A percentile compares a stretch with the other conserved stretches of the same genome.
Conservation (phyloP, 352 stramenopile genomes). For the Phytophthora tentaculata region DNA sequence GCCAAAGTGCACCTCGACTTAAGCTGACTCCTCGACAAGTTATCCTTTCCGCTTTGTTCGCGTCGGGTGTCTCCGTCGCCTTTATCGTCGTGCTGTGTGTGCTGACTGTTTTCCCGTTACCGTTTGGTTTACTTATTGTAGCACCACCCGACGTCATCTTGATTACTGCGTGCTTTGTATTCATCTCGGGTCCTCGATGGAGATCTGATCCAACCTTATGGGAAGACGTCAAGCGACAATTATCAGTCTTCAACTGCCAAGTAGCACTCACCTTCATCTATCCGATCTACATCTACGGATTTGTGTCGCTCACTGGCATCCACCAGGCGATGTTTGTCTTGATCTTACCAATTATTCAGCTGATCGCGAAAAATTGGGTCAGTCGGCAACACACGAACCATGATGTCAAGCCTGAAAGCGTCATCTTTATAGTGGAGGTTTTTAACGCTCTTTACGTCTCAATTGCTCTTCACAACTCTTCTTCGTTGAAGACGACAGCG, state of each 20-base stretch:
- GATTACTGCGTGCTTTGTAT: conserved; percentile 16
- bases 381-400: conserved; percentile 21
- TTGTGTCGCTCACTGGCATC: conserved; percentile 25
- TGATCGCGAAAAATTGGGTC: conserved; percentile 50
- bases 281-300: conserved; percentile 50
- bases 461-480: conserved; percentile 41
- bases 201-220: conserved; percentile 14
- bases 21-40: conserved; percentile 21
- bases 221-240: conserved; percentile 22
- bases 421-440: conserved; percentile 62
- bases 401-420: conserved; percentile 45
- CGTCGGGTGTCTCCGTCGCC: conserved; percentile 2
- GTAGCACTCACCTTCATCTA: conserved; percentile 43
- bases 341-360: conserved; percentile 49
- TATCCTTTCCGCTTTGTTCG: conserved; percentile 2
- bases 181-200: conserved; percentile 24
- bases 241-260: conserved; percentile 28
- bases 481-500: conserved; percentile 27
- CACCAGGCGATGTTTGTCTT: conserved; percentile 41
- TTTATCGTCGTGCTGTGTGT: conserved; percentile 21
- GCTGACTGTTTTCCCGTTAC: conserved; percentile 42
- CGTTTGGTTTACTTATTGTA: conserved; percentile 44
- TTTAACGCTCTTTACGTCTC: conserved; percentile 58
- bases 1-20: conserved; percentile 21
- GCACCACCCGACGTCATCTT: conserved; percentile 11